A percentile compares a stretch with the other conserved stretches of the same genome.
Evolutionary conservation across 305 asterid species (phyloP).

Genomic region (Fraxinus baroniana): DNA sequence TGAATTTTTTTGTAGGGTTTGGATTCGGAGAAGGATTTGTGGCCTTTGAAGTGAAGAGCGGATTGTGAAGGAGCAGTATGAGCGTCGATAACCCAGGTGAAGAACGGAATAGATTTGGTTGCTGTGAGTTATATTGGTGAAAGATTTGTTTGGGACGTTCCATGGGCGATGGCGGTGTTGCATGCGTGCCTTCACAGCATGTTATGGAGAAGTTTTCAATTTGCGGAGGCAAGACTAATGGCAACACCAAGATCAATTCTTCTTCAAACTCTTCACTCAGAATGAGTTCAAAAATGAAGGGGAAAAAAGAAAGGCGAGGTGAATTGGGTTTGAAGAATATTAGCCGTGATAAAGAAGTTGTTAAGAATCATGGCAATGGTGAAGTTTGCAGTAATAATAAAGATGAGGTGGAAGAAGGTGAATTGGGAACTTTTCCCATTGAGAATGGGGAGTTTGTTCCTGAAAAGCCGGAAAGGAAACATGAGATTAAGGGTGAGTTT

Average conservation of each 20-base stretch:
- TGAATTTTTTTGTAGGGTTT: slow-evolving; percentile 36
- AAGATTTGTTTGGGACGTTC: slow-evolving; percentile 52
- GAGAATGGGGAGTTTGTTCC: slow-evolving; percentile 61
- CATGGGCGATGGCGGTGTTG: slow-evolving; percentile 99
- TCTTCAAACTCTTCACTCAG: slow-evolving; percentile 45
- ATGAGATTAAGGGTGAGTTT: slow-evolving; percentile 72
- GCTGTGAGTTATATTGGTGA: slow-evolving; percentile 19
- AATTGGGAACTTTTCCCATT: slow-evolving; percentile 79
- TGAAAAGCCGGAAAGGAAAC: slow-evolving; percentile 48
- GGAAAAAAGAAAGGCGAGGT: slow-evolving; percentile 41
- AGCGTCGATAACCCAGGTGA: slow-evolving; percentile 89
- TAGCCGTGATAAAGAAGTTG: slow-evolving; percentile 43
- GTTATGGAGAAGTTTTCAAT: slow-evolving; percentile 78
- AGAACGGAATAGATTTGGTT: slow-evolving; percentile 55
- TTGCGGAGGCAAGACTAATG: slow-evolving; percentile 70
- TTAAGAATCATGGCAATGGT: slow-evolving; percentile 40
- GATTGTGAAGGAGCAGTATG: slow-evolving; percentile 53
- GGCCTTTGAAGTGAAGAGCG: slow-evolving; percentile 27
- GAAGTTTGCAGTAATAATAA: slow-evolving; percentile 37
- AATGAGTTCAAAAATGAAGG: slow-evolving; percentile 64
- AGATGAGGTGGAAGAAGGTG: slow-evolving; percentile 99
- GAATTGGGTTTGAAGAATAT: slow-evolving; percentile 41
- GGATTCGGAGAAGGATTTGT: slow-evolving; percentile 34
- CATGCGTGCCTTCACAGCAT: slow-evolving; percentile 93
- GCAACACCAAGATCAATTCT: slow-evolving; percentile 53